A percentile compares a stretch with the other conserved stretches of the same genome.
Conservation (phyloP, 2,329 filamentous ascomycete genomes). For the Ilyonectria robusta region DNA sequence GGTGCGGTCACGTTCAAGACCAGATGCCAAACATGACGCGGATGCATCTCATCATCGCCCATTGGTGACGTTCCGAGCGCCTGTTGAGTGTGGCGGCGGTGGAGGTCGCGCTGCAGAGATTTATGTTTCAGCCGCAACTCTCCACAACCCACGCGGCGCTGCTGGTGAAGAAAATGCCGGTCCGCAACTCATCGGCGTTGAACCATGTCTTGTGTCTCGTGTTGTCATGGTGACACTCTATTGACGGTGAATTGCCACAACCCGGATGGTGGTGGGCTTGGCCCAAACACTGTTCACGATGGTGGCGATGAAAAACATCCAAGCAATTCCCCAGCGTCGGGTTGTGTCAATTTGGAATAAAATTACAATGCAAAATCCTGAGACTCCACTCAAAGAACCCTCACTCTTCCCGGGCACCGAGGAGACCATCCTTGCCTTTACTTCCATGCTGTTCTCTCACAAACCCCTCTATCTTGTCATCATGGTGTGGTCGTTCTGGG, state of each 20-base stretch:
- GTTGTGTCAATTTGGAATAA: neutral
- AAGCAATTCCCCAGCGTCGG: neutral
- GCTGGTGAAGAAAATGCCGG: no score
- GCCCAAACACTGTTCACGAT: neutral
- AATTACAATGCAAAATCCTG: neutral
- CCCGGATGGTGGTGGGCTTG: no score
- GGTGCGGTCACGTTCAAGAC: no score
- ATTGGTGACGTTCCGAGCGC: no score
- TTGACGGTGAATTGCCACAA: neutral
- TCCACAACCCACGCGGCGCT: no score
- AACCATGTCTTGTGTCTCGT: no score
- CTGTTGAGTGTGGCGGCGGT: no score
- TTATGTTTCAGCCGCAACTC: no score
- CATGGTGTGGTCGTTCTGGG: slow-evolving; percentile 62
- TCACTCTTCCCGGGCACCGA: slow-evolving; percentile 32
- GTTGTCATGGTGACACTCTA: neutral
- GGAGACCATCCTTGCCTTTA: slow-evolving; percentile 51
- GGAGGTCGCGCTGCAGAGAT: no score
- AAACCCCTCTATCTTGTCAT: slow-evolving; percentile 66
- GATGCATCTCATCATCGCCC: no score
- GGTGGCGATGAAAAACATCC: neutral
- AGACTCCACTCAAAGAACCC: neutral
- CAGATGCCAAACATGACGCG: no score
- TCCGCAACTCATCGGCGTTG: no score
- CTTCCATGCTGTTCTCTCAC: slow-evolving; percentile 67